Percentiles rank a stretch among this genome's conserved stretches.
Evolutionary conservation across 768 basidiomycete genomes (phyloP).

Genomic region (Glaciozyma antarctica): DNA sequence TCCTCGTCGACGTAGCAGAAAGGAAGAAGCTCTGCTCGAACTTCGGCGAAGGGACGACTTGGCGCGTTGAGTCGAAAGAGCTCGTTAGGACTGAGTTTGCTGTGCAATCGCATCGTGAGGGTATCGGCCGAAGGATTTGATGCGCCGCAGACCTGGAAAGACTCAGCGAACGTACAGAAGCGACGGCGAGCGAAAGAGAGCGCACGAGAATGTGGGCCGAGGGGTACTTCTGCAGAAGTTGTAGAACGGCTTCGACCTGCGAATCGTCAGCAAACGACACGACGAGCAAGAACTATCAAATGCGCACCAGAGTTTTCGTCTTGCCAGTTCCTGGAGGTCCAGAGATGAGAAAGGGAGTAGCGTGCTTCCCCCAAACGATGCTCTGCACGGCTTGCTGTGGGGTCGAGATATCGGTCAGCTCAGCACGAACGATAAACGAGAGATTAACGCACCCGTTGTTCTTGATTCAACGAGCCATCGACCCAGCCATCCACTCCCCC

Average conservation of each 20-base stretch:
- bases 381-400: slow-evolving; percentile 33
- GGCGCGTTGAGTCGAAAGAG: slow-evolving; percentile 39
- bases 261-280: slow-evolving; percentile 24
- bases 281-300: not conserved
- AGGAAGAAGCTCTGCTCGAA: slow-evolving; percentile 32
- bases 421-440: no score
- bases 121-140: slow-evolving; percentile 41
- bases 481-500: slow-evolving; percentile 21
- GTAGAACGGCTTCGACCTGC: slow-evolving; percentile 37
- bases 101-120: slow-evolving; percentile 35
- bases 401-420: not conserved
- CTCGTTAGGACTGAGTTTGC: slow-evolving; percentile 23
- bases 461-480: slow-evolving; percentile 37
- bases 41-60: slow-evolving; percentile 40
- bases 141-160: slow-evolving; percentile 35
- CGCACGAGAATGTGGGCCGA: slow-evolving; percentile 33
- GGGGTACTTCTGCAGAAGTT: slow-evolving; percentile 35
- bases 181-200: no score
- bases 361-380: slow-evolving; percentile 27
- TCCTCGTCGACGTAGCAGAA: slow-evolving; percentile 33
- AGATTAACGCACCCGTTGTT: slow-evolving; percentile 34
- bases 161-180: no score
- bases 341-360: slow-evolving; percentile 37
- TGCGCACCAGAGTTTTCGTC: slow-evolving; percentile 14
- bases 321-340: slow-evolving; percentile 40